phyloP scores from a whole-genome alignment of 2,329 filamentous ascomycete species.

The Neurospora sp. region DNA sequence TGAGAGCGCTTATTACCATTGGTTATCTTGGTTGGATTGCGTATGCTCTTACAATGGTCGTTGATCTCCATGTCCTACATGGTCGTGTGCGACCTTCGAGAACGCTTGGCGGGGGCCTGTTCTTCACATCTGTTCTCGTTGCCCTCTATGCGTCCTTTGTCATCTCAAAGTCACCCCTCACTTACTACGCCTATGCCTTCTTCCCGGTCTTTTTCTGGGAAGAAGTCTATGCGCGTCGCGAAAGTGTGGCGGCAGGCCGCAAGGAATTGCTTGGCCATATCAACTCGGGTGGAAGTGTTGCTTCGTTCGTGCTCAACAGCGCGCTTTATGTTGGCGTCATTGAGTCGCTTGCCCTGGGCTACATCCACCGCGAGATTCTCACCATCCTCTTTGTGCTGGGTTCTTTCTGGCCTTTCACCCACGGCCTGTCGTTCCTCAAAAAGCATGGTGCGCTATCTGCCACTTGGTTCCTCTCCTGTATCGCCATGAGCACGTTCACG shows the following conservation, averaged over 20 bases:
- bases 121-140: constrained; percentile 69
- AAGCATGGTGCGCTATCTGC: constrained; percentile 52
- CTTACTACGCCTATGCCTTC: constrained; percentile 85
- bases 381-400: constrained; percentile 70
- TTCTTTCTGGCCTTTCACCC: constrained; percentile 65
- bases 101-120: constrained; percentile 44
- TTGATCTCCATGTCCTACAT: constrained; percentile 79
- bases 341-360: constrained; percentile 77
- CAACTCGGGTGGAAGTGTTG: constrained; percentile 44
- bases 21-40: constrained; percentile 95
- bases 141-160: constrained; percentile 69
- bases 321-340: constrained; percentile 64
- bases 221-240: constrained; percentile 72
- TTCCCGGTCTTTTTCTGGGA: constrained; percentile 97
- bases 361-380: constrained; percentile 82
- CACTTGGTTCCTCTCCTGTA: constrained; percentile 68
- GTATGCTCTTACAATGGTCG: constrained; percentile 79
- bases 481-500: constrained; percentile 84
- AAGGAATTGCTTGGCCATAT: constrained; percentile 61
- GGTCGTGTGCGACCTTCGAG: constrained; percentile 55
- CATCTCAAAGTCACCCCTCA: constrained; percentile 65
- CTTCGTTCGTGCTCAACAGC: constrained; percentile 53
- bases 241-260: constrained; percentile 57
- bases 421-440: constrained; percentile 63
- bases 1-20: constrained; percentile 75